Conservation (phyloP, 1,284 basidiomycete species). For the Trichosporon coremiiforme region DNA sequence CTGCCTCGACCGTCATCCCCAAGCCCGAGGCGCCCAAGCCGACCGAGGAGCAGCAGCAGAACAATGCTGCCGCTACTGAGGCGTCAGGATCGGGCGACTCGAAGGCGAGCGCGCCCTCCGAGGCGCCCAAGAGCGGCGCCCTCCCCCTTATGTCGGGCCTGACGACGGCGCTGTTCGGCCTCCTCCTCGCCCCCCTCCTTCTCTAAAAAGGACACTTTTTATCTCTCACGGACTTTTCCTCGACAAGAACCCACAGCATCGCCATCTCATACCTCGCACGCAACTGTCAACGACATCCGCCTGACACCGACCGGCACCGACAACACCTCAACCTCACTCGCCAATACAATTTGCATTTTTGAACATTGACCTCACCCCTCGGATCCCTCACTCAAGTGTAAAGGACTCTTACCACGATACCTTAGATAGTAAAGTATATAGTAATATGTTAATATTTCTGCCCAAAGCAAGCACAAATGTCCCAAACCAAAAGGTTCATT, state of each 20-base stretch:
- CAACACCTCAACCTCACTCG: not conserved
- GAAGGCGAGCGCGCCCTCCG: not conserved
- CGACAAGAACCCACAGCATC: not conserved
- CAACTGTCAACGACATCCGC: constrained; percentile 4
- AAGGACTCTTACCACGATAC: constrained; percentile 1
- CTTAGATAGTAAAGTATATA: constrained; percentile 6
- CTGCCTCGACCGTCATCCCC: constrained; percentile 48
- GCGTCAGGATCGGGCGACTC: not conserved
- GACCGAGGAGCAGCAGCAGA: not conserved
- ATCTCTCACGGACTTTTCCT: constrained; percentile 1
- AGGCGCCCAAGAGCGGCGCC: constrained; percentile 16
- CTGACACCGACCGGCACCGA: not conserved
- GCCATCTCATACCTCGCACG: constrained; percentile 10
- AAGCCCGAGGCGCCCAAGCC: constrained; percentile 19
- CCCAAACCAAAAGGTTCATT: not conserved
- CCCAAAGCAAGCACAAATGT: no score
- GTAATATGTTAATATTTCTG: constrained; percentile 6
- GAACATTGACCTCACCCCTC: not conserved
- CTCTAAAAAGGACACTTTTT: constrained; percentile 1
- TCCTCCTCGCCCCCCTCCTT: constrained; percentile 18
- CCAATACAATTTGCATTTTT: constrained; percentile 6
- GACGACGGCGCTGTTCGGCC: constrained; percentile 4
- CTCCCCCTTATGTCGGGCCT: constrained; percentile 14
- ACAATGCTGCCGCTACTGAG: constrained; percentile 7
- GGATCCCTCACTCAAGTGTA: not conserved